Evolutionary conservation across 306 rosid genomes (phyloP), one percentile per base, ranked within the genome.

Genomic region (Vicia sativa): DNA sequence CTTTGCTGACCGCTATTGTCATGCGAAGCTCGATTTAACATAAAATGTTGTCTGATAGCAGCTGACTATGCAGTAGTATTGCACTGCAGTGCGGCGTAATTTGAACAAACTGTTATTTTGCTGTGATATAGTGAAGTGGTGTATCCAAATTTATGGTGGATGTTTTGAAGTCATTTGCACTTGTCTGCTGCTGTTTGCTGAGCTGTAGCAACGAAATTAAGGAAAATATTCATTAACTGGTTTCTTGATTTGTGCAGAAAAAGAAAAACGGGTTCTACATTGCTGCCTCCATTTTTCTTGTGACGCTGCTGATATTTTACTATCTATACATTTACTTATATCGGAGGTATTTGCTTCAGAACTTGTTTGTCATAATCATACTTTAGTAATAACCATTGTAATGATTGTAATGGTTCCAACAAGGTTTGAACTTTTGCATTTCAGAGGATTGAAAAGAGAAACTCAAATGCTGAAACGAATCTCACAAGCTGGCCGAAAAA

Each of bases 391-490:
- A 28, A 59, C 15, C 49, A 46, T 82, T 72, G 7, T n/a, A n/a
- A n/a, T n/a, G n/a, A n/a, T n/a, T n/a, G n/a, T n/a, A n/a, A 35
- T 37, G 29, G 34, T n/a, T 63, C 41, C 63, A 65, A 46, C 41
- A 52, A 43, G 52, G 50, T 74, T 58, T 71, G 16, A 13, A 45
- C 50, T 8, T 65, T 62, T 69, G 15, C 63, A 43, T 74, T 71
- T 57, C 89, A 87, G 96, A 65, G 96, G 92, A 54, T 57, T 89
- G 72, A 81, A 71, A 76, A 82, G 66, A 64, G 84, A 74, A 64
- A 69, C 75, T 2, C 87, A 81, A 71, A 65, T 75, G 62, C 75
- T 89, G 82, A 85, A 67, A 75, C 93, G 89, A 11, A 68, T 89
- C 62, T 73, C 91, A 1, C 84, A 73, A 70, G 65, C 62, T 46